Base-by-base conservation (phyloP, 495 filamentous ascomycete species). In the Filosporella fistucella region DNA sequence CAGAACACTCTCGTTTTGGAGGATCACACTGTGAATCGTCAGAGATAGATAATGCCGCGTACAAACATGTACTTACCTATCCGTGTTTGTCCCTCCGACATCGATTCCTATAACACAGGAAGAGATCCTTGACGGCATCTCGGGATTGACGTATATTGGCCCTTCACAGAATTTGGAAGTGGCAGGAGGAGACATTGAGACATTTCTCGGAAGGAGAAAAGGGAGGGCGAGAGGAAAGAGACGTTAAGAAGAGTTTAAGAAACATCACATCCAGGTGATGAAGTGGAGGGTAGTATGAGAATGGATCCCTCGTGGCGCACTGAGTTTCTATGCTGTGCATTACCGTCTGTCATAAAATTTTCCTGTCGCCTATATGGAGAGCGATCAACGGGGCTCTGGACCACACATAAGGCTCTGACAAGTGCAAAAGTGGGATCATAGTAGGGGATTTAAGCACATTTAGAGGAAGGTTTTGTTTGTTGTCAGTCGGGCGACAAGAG, bases 1-100 rank as follows among this genome's bases (percentile, higher is more conserved):
- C 14, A 75, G 49, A 29, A 82, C 71, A 28, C 69, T 14, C 57
- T 58, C 1, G 58, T 53, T 13, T 59, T 60, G n/a, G 58, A 61
- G 28, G 52, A 61, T n/a, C 51, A 64, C 33, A 33, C 47, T 50
- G 26, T 20, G n/a, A 3, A 20, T 20, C 11, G 23, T 42, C 21
- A 32, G n/a, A 2, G 12, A 17, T 30, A 9, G 9, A 4, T 3
- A 17, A 3, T 6, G 12, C 4, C 25, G 11, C 2, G 18, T 18
- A 14, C 6, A 24, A 24, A 42, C 17, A 10, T 30, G 24, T 74
- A 77, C 33, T 38, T 16, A 52, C 24, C 74, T 74, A 50, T 83
- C 79, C 1, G 79, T 83, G 48, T 54, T 84, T 32, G 79, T 82
- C 23, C 79, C 76, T 38, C 70, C 71, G 9, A 75, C 71, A 45